Evolutionary conservation across 2,329 filamentous ascomycete species (phyloP), one percentile per base, ranked within the genome.

Genomic region (Claviceps sp.): DNA sequence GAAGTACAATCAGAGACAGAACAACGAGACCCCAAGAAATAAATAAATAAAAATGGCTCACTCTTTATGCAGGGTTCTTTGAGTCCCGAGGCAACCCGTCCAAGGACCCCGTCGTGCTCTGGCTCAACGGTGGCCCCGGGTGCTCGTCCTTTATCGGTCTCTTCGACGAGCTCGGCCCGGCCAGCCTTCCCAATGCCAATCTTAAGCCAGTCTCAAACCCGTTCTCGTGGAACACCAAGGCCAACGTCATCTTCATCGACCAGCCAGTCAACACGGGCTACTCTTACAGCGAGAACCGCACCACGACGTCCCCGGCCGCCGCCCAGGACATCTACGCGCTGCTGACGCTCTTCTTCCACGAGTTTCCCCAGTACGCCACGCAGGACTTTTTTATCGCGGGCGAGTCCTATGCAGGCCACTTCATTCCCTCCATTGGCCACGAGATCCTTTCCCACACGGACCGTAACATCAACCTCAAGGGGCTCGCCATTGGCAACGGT

Each of bases 381-480:
- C 91, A 96, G 71, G 85, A 91, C 71, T 97, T 98, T 82, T 91
- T 97, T 77, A 95, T 96, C 70, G 84, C 89, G 57, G 90, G 90
- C 68, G 90, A 96, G 74, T 95, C 88, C 3, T 95, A 95, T 65
- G 89, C 87, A 58, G 90, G 90, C 39, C 90, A 95, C 73, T 95
- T 95, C 73, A 95, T 95, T 58, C 90, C 90, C 44, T 87, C 91
- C 58, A 95, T 95, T 61, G 84, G 89, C 49, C 82, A 84, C 8
- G 89, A 95, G 77, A 95, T 96, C 58, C 77, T 95, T 52, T 84
- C 85, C 26, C 89, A 95, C 77, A 87, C 94, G 81, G 85, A 95
- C 71, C 85, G 87, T 67, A 95, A 95, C 79, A 95, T 96, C 78
- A 95, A 95, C 76, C 83, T 96, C 59, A 87, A 96, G 78, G 95